Percentiles rank a stretch among this genome's conserved stretches.
phyloP scores from a whole-genome alignment of 2,329 filamentous ascomycete species.

The Magnaporthales sp. region DNA sequence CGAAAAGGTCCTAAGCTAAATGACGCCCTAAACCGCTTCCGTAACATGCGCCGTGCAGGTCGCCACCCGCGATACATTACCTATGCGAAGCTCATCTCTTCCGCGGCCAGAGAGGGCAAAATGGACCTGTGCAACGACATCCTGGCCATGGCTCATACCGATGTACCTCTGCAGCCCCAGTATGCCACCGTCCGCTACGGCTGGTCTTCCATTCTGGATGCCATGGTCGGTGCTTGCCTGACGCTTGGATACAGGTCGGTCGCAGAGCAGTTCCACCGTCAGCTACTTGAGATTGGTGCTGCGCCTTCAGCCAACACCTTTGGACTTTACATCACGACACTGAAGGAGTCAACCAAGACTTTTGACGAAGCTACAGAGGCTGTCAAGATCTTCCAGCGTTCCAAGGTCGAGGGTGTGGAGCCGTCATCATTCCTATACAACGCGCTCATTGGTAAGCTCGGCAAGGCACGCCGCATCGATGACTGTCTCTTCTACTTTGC shows the following conservation, averaged over 20 bases:
- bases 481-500: conserved; percentile 97
- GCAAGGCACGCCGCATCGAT: conserved; percentile 94
- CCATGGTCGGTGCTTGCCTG: conserved; percentile 90
- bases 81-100: conserved; percentile 89
- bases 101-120: conserved; percentile 77
- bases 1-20: conserved; percentile 65
- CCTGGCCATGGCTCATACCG: conserved; percentile 77
- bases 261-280: conserved; percentile 82
- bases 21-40: conserved; percentile 75
- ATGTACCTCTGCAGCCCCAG: conserved; percentile 77
- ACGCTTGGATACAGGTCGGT: conserved; percentile 71
- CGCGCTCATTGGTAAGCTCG: conserved; percentile 93
- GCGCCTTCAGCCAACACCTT: conserved; percentile 96
- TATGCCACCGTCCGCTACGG: conserved; percentile 86
- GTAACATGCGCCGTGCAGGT: conserved; percentile 86
- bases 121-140: conserved; percentile 79
- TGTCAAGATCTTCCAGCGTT: conserved; percentile 92
- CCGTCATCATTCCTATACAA: conserved; percentile 98
- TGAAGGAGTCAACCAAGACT: conserved; percentile 95
- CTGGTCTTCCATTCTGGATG: conserved; percentile 92
- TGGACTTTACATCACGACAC: conserved; percentile 96
- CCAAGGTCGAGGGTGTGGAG: conserved; percentile 87
- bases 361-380: conserved; percentile 97
- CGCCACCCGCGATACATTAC: conserved; percentile 93
- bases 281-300: conserved; percentile 82